A percentile compares a stretch with the other conserved stretches of the same genome.
These are phyloP conservation scores for Suhomyces sp. DNA, from an alignment of 805 yeast genomes.

Conservation along the genomic window DNA sequence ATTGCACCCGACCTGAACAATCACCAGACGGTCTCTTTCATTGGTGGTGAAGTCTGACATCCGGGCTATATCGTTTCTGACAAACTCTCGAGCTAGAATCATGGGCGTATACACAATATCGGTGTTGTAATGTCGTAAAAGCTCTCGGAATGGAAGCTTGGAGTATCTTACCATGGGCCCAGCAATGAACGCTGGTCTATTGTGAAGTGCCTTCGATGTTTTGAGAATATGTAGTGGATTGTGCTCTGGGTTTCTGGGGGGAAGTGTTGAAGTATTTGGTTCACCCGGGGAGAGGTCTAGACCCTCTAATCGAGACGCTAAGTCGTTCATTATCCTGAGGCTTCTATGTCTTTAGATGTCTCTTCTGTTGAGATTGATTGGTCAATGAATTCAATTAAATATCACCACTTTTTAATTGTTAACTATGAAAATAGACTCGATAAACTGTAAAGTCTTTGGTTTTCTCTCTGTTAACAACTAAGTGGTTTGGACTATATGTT, in stretches of 20 bases:
- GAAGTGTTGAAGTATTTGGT: no score
- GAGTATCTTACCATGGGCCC: slow-evolving; percentile 99
- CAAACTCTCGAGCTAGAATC: slow-evolving; percentile 95
- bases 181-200: slow-evolving; percentile 40
- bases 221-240: slow-evolving; percentile 37
- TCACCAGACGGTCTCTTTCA: slow-evolving; percentile 61
- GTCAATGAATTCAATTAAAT: no score
- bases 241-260: slow-evolving; percentile 24
- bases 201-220: slow-evolving; percentile 19
- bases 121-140: slow-evolving; percentile 64
- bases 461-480: no score
- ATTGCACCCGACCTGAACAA: slow-evolving; percentile 89
- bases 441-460: no score
- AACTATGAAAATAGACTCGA: no score
- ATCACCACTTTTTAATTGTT: no score
- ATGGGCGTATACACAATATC: slow-evolving; percentile 93
- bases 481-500: no score
- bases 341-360: no score
- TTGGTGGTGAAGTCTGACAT: slow-evolving; percentile 83
- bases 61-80: slow-evolving; percentile 78
- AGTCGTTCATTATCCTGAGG: no score
- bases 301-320: no score
- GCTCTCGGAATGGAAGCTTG: slow-evolving; percentile 84
- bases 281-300: no score
- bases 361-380: no score